Base-by-base conservation (phyloP, 1,284 basidiomycete genomes). In the Pseudozyma sp. region DNA sequence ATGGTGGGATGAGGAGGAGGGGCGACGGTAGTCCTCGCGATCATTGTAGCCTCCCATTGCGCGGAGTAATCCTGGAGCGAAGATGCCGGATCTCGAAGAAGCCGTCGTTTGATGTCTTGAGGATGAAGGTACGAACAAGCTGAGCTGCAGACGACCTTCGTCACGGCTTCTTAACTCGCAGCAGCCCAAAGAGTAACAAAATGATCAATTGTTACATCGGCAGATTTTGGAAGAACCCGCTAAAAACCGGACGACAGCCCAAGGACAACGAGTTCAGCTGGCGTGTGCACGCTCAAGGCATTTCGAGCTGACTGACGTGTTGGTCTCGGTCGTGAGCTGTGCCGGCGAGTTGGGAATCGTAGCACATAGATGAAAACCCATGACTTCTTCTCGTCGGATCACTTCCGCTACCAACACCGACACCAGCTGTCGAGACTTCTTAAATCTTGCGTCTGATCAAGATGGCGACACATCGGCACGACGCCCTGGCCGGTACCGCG, bases 1-100 rank as follows among this genome's bases (percentile, higher is more conserved):
- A 46, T 56, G 57, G 35, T 55, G 61, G 11, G 65, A 68, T 7
- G 65, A 54, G 35, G 51, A 37, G 17, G 47, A 37, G 11, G 59
- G 54, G 56, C 64, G 64, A 43, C 59, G 54, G 10, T 62, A 58
- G 34, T 64, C 64, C 54, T 68, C 55, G 46, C 56, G 58, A 11
- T 60, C 49, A 62, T 63, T 56, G 48, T 72, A 72, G 55, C 69
- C 60, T 16, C n/a, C 44, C 69, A 72, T 72, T 24, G 24, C 24
- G 24, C 24, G 24, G 24, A 24, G 24, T 4, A 24, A 24, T 24
- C 24, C 24, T 24, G 24, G 24, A 24, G 2, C 24, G 24, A 24
- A 24, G 24, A 24, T 24, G 24, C 24, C 24, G 24, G 24, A 24
- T 24, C 24, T 24, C 24, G 24, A 24, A 24, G 24, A 24, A 24